A percentile compares a stretch with the other conserved stretches of the same genome.
These are phyloP conservation scores for Gossypium turneri DNA, from an alignment of 345 rosid species.

Conservation along the genomic window DNA sequence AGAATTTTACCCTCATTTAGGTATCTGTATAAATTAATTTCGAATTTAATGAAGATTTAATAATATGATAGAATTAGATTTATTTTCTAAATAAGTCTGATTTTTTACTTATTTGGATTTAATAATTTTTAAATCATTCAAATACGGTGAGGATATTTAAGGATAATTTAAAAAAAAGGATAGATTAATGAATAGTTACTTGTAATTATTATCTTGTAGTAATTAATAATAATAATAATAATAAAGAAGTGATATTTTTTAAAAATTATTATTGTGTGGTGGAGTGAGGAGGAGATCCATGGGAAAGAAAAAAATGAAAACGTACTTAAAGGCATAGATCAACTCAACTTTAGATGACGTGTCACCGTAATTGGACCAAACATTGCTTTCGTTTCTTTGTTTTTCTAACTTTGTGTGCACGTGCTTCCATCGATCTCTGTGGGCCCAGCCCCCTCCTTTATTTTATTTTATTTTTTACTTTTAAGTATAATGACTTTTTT, in stretches of 20 bases:
- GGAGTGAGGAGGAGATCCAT: not conserved
- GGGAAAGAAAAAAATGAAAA: not conserved
- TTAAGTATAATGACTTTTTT: no score
- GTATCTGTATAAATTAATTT: no score
- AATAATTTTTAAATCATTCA: no score
- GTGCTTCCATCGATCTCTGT: not conserved
- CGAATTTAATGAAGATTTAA: no score
- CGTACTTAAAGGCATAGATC: not conserved
- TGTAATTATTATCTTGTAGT: no score
- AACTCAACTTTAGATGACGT: not conserved
- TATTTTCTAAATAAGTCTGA: no score
- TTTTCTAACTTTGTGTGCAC: not conserved
- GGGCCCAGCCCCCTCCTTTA: not conserved
- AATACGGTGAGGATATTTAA: not conserved
- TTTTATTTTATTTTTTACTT: not conserved
- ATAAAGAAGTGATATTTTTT: not conserved
- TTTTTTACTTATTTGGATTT: not conserved
- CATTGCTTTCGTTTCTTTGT: not conserved
- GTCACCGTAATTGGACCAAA: not conserved
- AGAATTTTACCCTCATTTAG: no score
- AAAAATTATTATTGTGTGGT: not conserved
- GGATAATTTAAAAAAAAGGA: not conserved
- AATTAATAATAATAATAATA: no score
- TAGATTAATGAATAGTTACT: not conserved
- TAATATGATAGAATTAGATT: no score